phyloP scores from a whole-genome alignment of 495 filamentous ascomycete genomes.

The Penicillium malachiteum region DNA sequence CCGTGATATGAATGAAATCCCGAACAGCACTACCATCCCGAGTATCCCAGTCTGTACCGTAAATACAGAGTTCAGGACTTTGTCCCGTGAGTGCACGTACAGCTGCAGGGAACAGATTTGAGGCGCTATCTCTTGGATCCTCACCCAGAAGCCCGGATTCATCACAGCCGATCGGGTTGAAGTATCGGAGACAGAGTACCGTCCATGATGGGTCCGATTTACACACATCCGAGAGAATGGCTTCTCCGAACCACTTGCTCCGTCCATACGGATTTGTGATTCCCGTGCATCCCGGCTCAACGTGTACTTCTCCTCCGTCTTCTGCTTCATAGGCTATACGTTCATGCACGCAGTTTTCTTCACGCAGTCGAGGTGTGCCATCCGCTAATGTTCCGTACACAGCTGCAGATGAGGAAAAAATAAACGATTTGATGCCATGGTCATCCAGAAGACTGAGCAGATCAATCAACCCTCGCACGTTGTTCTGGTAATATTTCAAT shows the following conservation, averaged over 20 bases:
- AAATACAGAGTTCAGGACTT: neutral
- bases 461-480: neutral
- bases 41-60: slow-evolving; percentile 6
- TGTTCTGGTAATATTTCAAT: slow-evolving; percentile 4
- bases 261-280: slow-evolving; percentile 9
- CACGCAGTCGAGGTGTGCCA: neutral
- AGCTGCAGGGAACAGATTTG: slow-evolving; percentile 1
- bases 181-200: slow-evolving; percentile 2
- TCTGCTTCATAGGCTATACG: neutral
- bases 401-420: slow-evolving; percentile 2
- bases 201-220: slow-evolving; percentile 4
- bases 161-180: slow-evolving; percentile 8
- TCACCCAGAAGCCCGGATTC: slow-evolving; percentile 1
- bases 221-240: slow-evolving; percentile 1
- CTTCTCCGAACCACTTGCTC: slow-evolving; percentile 5
- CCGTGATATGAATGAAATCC: slow-evolving; percentile 7
- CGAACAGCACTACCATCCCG: slow-evolving; percentile 2
- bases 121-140: neutral
- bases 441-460: slow-evolving; percentile 2
- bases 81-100: neutral
- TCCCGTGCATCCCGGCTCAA: slow-evolving; percentile 2
- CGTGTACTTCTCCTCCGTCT: neutral
- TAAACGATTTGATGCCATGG: slow-evolving; percentile 2
- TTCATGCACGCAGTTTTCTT: slow-evolving; percentile 4
- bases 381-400: slow-evolving; percentile 3